A percentile compares a stretch with the other conserved stretches of the same genome.
phyloP scores from a whole-genome alignment of 1,284 basidiomycete species.

The Rhodofomes roseus region DNA sequence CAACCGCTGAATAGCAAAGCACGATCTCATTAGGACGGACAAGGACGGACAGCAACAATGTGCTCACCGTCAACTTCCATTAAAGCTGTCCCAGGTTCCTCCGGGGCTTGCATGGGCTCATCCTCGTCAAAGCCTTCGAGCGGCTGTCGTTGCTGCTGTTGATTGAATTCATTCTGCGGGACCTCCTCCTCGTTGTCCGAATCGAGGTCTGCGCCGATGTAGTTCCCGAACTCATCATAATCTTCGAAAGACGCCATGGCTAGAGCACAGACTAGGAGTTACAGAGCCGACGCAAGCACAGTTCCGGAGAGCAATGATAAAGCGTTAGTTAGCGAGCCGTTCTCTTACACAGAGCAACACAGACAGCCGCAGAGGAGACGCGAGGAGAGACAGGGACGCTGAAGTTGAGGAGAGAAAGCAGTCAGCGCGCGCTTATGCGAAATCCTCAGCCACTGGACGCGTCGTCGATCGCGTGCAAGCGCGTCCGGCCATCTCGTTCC shows the following conservation, averaged over 20 bases:
- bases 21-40: not conserved
- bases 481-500: constrained; percentile 1
- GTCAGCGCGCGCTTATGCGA: not conserved
- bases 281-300: no score
- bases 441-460: constrained; percentile 5
- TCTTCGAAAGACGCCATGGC: constrained; percentile 80
- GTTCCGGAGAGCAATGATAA: not conserved
- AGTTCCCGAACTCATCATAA: constrained; percentile 93
- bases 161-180: constrained; percentile 46
- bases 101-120: constrained; percentile 45
- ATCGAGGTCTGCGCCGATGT: constrained; percentile 90
- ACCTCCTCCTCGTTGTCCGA: constrained; percentile 79
- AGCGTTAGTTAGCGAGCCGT: no score
- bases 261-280: not conserved
- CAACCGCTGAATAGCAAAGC: constrained; percentile 44
- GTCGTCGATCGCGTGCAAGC: constrained; percentile 9
- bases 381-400: not conserved
- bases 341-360: no score
- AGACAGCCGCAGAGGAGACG: no score
- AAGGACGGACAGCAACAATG: not conserved
- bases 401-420: not conserved
- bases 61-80: constrained; percentile 81
- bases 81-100: constrained; percentile 48
- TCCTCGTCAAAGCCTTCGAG: constrained; percentile 75
- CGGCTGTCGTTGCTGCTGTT: constrained; percentile 34